Evolutionary conservation across 225 moss, liverwort and hornwort genomes (phyloP).

Genomic region (Marchantia polymorpha): DNA sequence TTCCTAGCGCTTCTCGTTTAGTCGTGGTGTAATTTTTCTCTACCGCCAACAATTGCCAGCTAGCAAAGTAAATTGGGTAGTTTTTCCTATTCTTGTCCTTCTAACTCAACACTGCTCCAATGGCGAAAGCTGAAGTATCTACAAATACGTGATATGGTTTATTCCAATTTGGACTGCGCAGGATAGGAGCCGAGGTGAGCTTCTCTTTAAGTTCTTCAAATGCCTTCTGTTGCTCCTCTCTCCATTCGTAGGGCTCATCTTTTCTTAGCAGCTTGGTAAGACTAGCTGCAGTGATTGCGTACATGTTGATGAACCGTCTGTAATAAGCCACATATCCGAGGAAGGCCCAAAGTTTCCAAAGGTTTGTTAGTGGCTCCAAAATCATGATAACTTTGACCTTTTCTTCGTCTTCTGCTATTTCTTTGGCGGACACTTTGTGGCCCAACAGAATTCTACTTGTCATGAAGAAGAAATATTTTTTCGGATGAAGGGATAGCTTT

Average conservation of each 20-base stretch:
- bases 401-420: background rate
- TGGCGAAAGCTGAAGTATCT: background rate
- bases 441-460: background rate
- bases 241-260: background rate
- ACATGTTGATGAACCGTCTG: too few relatives aligned
- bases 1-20: background rate
- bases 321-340: background rate
- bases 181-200: background rate
- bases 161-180: background rate
- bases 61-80: conserved; percentile 2
- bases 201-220: background rate
- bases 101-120: conserved; percentile 5
- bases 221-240: background rate
- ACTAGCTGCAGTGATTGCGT: background rate
- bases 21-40: background rate
- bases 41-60: background rate
- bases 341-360: background rate
- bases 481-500: background rate
- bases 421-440: background rate
- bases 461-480: background rate
- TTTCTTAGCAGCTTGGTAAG: background rate
- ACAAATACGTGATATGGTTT: background rate
- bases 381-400: background rate
- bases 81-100: background rate
- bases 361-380: background rate